Evolutionary conservation across 257 asterid species (phyloP).

Genomic region (Solanum medicagineum): DNA sequence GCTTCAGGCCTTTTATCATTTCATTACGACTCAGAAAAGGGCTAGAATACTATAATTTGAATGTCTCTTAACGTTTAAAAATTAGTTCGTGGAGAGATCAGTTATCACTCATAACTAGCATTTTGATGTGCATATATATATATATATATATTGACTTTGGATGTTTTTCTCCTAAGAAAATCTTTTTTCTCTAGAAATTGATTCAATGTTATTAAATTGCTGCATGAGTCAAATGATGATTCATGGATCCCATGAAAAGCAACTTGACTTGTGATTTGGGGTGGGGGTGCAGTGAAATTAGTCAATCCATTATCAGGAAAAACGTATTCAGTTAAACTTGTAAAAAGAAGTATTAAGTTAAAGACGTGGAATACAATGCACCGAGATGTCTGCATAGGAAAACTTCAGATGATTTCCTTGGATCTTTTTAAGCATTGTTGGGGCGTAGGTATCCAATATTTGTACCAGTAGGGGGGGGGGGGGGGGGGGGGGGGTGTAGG

Average conservation of each 20-base stretch:
- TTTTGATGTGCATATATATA: neutral
- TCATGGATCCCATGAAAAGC: neutral
- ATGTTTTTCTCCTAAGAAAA: too few relatives aligned
- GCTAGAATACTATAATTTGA: neutral
- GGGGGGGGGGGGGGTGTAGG: neutral
- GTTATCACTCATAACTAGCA: neutral
- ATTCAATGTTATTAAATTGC: neutral
- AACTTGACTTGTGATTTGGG: neutral
- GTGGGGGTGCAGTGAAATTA: neutral
- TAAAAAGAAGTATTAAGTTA: neutral
- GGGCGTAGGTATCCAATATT: neutral
- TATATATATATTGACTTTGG: neutral
- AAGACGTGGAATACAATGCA: neutral
- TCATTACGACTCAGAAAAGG: neutral
- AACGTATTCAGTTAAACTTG: neutral
- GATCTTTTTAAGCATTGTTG: neutral
- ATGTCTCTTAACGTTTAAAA: neutral
- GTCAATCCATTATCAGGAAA: neutral
- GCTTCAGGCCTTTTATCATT: neutral
- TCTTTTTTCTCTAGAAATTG: neutral
- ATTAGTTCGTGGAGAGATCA: neutral
- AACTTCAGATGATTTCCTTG: neutral
- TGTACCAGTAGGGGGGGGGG: neutral
- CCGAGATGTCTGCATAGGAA: neutral
- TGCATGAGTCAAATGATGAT: neutral